A percentile compares a stretch with the other conserved stretches of the same genome.
phyloP scores from a whole-genome alignment of 1,284 basidiomycete species.

The Apiotrichum brassicae region DNA sequence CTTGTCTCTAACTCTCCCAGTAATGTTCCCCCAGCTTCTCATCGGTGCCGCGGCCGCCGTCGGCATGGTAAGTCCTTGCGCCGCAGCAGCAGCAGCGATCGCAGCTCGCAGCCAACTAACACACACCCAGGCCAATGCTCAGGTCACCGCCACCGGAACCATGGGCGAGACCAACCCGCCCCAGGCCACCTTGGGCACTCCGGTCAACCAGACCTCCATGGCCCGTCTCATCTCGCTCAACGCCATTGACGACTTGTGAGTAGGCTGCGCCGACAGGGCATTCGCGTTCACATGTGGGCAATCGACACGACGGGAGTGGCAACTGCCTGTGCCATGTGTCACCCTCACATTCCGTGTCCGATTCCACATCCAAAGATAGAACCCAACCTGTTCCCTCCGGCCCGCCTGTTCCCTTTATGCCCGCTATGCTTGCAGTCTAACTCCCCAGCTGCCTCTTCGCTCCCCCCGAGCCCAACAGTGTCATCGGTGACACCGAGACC shows the following conservation, averaged over 20 bases:
- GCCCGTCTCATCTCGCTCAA: constrained; percentile 45
- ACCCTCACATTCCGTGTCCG: too few species aligned
- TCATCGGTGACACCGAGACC: constrained; percentile 53
- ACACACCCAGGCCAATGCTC: constrained; percentile 31
- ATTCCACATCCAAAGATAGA: too few species aligned
- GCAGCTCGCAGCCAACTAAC: too few species aligned
- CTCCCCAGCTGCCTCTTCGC: constrained; percentile 48
- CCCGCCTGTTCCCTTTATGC: too few species aligned
- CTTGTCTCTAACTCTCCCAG: not conserved
- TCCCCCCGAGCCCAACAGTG: constrained; percentile 44
- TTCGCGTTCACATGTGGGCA: too few species aligned
- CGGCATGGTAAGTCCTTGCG: not conserved
- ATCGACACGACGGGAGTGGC: too few species aligned
- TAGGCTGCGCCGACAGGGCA: too few species aligned
- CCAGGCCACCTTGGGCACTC: constrained; percentile 31
- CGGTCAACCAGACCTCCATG: constrained; percentile 45
- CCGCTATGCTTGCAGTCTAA: not conserved
- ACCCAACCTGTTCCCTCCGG: too few species aligned
- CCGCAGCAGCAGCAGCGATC: not conserved
- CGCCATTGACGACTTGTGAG: constrained; percentile 44
- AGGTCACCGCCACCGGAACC: constrained; percentile 42
- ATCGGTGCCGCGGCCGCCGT: constrained; percentile 3
- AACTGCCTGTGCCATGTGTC: too few species aligned
- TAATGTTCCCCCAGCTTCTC: constrained; percentile 8
- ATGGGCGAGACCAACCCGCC: constrained; percentile 43